phyloP scores from a whole-genome alignment of 2,329 filamentous ascomycete species.

The Aureobasidium sp. region DNA sequence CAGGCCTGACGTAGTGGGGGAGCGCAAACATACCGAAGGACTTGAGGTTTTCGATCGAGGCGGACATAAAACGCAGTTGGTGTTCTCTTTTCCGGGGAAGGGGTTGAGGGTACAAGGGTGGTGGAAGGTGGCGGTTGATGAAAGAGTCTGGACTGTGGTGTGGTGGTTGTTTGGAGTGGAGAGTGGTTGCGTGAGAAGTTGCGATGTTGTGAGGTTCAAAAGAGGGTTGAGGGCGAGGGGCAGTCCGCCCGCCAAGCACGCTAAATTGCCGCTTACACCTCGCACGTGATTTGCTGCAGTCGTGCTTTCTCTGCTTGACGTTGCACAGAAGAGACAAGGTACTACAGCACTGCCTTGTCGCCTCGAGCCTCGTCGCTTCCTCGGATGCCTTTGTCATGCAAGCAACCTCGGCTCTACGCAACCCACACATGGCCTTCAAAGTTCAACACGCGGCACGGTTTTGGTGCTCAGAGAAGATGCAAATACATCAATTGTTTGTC shows the following conservation, averaged over 20 bases:
- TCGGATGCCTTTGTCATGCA: too few relatives aligned
- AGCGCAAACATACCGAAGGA: slow-evolving; percentile 66
- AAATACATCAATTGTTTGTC: background rate
- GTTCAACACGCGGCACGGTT: too few relatives aligned
- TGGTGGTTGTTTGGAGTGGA: background rate
- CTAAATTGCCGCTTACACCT: too few relatives aligned
- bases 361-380: too few relatives aligned
- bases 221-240: slow-evolving; percentile 15
- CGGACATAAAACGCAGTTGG: slow-evolving; percentile 66
- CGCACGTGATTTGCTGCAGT: background rate
- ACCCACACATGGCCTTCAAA: too few relatives aligned
- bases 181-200: slow-evolving; percentile 13
- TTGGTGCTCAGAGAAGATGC: background rate
- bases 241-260: background rate
- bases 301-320: background rate
- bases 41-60: slow-evolving; percentile 86
- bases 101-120: background rate
- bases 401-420: too few relatives aligned
- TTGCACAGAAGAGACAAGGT: too few relatives aligned
- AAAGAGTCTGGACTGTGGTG: background rate
- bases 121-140: background rate
- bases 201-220: slow-evolving; percentile 13
- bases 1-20: slow-evolving; percentile 18
- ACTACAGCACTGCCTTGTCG: too few relatives aligned
- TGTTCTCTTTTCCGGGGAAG: slow-evolving; percentile 16